Evolutionary conservation across 2,329 filamentous ascomycete species (phyloP), one percentile per base, ranked within the genome.

Genomic region (Ophiostoma triangulosporum): DNA sequence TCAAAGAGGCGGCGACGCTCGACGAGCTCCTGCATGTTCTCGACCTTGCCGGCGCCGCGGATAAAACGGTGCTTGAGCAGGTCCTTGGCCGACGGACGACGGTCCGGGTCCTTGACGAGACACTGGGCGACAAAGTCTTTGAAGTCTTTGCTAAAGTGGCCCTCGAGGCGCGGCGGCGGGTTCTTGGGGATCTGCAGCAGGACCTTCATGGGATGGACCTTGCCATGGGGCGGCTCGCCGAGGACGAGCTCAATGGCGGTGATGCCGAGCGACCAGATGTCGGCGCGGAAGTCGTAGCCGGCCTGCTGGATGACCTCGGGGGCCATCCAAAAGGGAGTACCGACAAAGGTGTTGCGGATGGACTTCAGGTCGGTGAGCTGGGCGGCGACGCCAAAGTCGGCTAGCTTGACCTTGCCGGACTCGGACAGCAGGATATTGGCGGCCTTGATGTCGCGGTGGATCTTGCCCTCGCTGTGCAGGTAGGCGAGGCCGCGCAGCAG

Each of bases 281-380:
- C 89, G 6, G 89, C 89, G 68, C 93, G 93, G 71, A 88, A 93
- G 66, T 91, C 88, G 58, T 81, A 82, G 15, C 78, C 79, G 58
- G 87, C 81, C 68, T 95, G 88, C 66, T 94, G 84, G 60, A 95
- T 95, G 33, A 95, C 89, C 65, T 95, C 89, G 1, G 89, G 89
- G 1, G 89, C 89, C 89, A 95, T 95, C 89, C 89, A 95, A 65
- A 94, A 95, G 0, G 93, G 93, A 0, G 91, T 97, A 20, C 93
- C 93, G 20, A 98, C 93, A 64, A 98, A 97, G 0, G 93, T 98
- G 68, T 97, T 91, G 53, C 93, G 82, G 67, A 96, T 89, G 2
- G 91, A 96, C 69, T 96, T 96, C 71, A 97, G 95, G 65, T 96
- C 95, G 57, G 88, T 95, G 62, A 98, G 75, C 67, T 98, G 93